Evolutionary conservation across 257 asterid species (phyloP), one percentile per base, ranked within the genome.

Genomic region (Nicotiana obtusifolia): DNA sequence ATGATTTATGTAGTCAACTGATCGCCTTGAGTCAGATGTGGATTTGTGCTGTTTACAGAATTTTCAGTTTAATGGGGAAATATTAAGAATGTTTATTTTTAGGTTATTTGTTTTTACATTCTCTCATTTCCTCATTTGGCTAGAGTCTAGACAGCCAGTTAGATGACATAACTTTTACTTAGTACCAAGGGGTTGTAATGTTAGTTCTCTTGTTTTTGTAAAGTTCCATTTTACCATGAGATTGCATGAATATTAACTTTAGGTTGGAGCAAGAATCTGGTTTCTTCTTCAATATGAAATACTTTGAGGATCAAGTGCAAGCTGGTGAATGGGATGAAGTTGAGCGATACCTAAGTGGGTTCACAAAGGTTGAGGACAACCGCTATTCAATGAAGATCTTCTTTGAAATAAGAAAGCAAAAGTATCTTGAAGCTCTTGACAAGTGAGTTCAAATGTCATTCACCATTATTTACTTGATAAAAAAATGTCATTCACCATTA

Each of bases 311-410:
- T 81, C 94, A 92, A 89, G 96, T 94, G 84, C 98, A 94, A 87
- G 97, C 97, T 19, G 98, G 98, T 80, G 98, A 94, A 87, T 94
- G 98, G 98, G 97, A 94, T 57, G 98, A 94, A 89, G 97, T 94
- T 64, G 98, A 94, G 83, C 89, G 90, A 59, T 94, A 94, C 84
- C 88, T 94, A 66, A 87, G 94, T 81, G 97, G 98, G 82, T 93
- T 94, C 85, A 94, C 98, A 7, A 94, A 94, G 88, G 98, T 94
- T 81, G 98, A 94, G 88, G 98, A 94, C 84, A 94, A 94, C 87
- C 94, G 96, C 33, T 94, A 94, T 84, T 94, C 98, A 47, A 94
- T 93, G 98, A 94, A 94, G 84, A 93, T 94, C 64, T 94, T 94
- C 93, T 94, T 94, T 86, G 98, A 95, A 88, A 93, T 95, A 86